Evolutionary conservation across 768 basidiomycete genomes (phyloP).

Genomic region (Mycena capillaripes): DNA sequence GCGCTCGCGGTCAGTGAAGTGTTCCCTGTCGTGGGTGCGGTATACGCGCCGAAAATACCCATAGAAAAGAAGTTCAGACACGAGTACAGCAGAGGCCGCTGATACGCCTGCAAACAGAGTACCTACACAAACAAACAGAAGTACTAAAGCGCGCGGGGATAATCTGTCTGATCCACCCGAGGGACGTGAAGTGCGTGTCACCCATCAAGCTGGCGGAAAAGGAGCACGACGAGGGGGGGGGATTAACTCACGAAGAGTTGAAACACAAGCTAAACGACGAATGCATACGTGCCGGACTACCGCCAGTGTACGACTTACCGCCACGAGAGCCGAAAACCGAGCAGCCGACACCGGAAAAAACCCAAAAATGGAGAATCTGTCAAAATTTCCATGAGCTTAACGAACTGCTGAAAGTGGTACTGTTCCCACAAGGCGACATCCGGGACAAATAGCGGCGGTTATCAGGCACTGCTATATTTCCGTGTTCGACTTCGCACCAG

Average conservation of each 20-base stretch:
- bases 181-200: conserved; percentile 51
- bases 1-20: conserved; percentile 57
- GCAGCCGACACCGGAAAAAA: neutral
- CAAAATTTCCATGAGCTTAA: conserved; percentile 55
- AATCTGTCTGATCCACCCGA: conserved; percentile 44
- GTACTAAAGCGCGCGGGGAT: conserved; percentile 51
- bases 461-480: conserved; percentile 52
- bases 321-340: conserved; percentile 22
- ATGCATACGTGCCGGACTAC: conserved; percentile 44
- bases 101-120: conserved; percentile 48
- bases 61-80: conserved; percentile 44
- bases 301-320: conserved; percentile 39
- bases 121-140: conserved; percentile 47
- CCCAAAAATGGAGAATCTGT: conserved; percentile 54
- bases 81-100: conserved; percentile 49
- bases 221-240: conserved; percentile 45
- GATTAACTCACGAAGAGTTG: conserved; percentile 51
- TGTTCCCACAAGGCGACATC: conserved; percentile 55
- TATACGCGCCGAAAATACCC: conserved; percentile 51
- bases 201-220: conserved; percentile 54
- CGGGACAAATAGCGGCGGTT: conserved; percentile 52
- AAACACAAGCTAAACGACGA: conserved; percentile 50
- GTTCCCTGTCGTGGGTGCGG: conserved; percentile 42
- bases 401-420: conserved; percentile 43
- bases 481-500: conserved; percentile 54